Evolutionary conservation across 805 yeast genomes (phyloP).

Genomic region (Wickerhamomyces subpelliculosus): DNA sequence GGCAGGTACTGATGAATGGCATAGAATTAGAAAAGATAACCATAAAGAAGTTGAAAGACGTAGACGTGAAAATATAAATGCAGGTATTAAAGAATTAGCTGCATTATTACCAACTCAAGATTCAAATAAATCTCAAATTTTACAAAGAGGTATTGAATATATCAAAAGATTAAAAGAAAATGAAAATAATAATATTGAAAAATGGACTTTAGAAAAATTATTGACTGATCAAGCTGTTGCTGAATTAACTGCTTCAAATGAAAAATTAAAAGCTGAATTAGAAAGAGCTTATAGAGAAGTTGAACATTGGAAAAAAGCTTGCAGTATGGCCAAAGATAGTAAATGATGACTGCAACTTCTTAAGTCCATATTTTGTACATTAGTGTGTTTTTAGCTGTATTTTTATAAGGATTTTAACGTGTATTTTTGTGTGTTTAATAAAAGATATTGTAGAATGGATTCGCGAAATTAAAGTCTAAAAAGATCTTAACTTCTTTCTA

Average conservation of each 20-base stretch:
- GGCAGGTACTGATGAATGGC: conserved; percentile 83
- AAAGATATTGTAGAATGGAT: too few relatives aligned
- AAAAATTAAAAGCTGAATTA: conserved; percentile 78
- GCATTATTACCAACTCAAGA: conserved; percentile 75
- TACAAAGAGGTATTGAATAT: conserved; percentile 83
- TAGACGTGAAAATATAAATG: conserved; percentile 81
- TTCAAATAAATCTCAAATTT: conserved; percentile 84
- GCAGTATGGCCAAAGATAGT: too few relatives aligned
- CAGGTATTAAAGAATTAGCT: conserved; percentile 78
- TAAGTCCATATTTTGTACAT: too few relatives aligned
- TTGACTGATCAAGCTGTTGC: conserved; percentile 86
- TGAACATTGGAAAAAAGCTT: conserved; percentile 66
- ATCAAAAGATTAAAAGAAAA: conserved; percentile 85
- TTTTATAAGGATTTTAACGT: too few relatives aligned
- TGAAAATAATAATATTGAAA: conserved; percentile 83
- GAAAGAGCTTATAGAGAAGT: conserved; percentile 90
- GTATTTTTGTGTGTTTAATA: too few relatives aligned
- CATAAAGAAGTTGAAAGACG: conserved; percentile 95
- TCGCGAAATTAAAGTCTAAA: too few relatives aligned
- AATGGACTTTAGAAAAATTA: conserved; percentile 91
- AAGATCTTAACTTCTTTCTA: too few relatives aligned
- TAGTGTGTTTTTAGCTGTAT: too few relatives aligned
- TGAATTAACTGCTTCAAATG: conserved; percentile 79
- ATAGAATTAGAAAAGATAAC: conserved; percentile 72
- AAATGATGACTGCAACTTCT: too few relatives aligned